Base-by-base conservation (phyloP, 495 filamentous ascomycete species). In the Annulohypoxylon nitens region DNA sequence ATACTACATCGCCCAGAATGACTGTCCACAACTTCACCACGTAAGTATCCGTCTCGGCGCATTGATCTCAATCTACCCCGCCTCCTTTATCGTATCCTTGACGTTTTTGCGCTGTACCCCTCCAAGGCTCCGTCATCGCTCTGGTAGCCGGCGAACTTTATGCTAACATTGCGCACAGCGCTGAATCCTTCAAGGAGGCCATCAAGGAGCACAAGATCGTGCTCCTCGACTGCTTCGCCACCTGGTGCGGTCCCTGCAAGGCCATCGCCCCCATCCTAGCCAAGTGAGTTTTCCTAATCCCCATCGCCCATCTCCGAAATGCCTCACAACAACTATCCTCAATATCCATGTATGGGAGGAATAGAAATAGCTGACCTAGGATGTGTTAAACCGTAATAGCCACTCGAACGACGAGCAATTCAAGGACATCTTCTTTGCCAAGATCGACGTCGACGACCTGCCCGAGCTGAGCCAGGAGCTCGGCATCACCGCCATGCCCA, bases 241-340 rank as follows among this genome's bases (percentile, higher is more conserved):
- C 83, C 39, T 98, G 95, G 95, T 98, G 95, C 86, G 95, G 94
- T 65, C 95, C 95, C 63, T 98, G 95, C 91, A 97, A 94, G 86
- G 85, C 88, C 73, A 93, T 98, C 75, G 88, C 94, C 18, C 95
- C 95, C 41, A 76, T 86, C 26, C 79, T 97, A 61, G 88, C 88
- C 67, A 85, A 89, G 88, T 90, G 82, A 78, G 87, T 77, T 20
- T 43, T n/a, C 14, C 1, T 14, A 2, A 41, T 14, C 12, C 14
- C 0, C 45, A 45, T 23, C n/a, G n/a, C 37, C 57, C 34, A 37
- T 16, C 43, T 53, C 39, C 57, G 55, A 73, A 69, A 75, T 71
- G 47, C 60, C 65, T 62, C 65, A 64, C 4, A 11, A 53, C 7
- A 4, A 12, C 16, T 41, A 43, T 43, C 12, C 1, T n/a, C n/a